These are phyloP conservation scores for Choanephora cucurbitarum DNA, from an alignment of 371 early-diverging fungal genomes.

Conservation along the genomic window DNA sequence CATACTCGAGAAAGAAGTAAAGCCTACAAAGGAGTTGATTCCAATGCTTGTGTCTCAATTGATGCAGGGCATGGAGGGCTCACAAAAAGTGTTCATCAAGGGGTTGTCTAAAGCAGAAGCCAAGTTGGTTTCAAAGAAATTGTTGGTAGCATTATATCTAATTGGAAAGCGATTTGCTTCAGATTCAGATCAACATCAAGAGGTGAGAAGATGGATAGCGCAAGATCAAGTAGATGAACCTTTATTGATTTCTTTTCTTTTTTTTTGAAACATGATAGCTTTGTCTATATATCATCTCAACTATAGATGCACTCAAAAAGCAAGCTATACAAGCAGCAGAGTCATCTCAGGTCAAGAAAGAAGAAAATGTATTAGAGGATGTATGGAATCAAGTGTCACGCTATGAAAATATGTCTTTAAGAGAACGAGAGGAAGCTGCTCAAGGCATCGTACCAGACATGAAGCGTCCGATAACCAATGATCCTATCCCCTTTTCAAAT, in stretches of 20 bases:
- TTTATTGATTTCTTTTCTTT: background rate
- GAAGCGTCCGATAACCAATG: constrained; percentile 6
- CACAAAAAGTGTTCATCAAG: constrained; percentile 17
- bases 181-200: constrained; percentile 16
- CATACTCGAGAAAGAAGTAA: constrained; percentile 8
- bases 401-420: constrained; percentile 39
- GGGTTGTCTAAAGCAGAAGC: constrained; percentile 15
- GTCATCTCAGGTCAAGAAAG: constrained; percentile 3
- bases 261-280: too few species aligned
- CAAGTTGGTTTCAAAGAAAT: constrained; percentile 29
- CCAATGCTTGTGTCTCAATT: constrained; percentile 15
- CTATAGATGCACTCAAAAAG: constrained; percentile 11
- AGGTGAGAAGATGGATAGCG: too few species aligned
- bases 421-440: constrained; percentile 41
- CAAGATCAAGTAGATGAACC: background rate
- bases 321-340: background rate
- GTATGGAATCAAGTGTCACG: constrained; percentile 36
- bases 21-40: constrained; percentile 13
- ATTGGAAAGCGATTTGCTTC: constrained; percentile 32
- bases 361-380: constrained; percentile 14
- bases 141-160: constrained; percentile 32
- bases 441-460: constrained; percentile 17
- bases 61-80: constrained; percentile 13
- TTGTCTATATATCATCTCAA: constrained; percentile 17
- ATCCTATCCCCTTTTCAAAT: background rate